Conservation (phyloP, 1,284 basidiomycete genomes). For the Ceraceosorus guamensis region DNA sequence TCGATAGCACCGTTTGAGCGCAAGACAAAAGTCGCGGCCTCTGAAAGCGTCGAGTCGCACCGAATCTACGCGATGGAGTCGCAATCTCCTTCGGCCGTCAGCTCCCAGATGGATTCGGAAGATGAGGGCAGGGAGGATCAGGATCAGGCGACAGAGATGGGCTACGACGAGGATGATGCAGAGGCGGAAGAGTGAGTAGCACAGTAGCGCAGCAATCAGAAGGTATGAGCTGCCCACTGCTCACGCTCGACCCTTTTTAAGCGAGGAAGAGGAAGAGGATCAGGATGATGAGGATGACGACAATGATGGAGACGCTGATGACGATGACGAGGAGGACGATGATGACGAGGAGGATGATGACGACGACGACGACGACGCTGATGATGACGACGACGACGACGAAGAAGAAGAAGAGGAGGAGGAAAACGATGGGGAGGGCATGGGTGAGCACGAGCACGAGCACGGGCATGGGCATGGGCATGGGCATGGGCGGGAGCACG, state of each 20-base stretch:
- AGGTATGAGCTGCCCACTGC: too few relatives aligned
- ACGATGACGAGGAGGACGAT: slow-evolving; percentile 18
- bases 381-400: too few relatives aligned
- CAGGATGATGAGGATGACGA: slow-evolving; percentile 18
- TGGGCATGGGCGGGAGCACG: neutral
- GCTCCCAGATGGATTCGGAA: too few relatives aligned
- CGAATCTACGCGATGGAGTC: too few relatives aligned
- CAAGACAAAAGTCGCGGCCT: too few relatives aligned
- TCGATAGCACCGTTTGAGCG: too few relatives aligned
- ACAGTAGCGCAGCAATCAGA: slow-evolving; percentile 13
- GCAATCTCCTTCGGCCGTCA: too few relatives aligned
- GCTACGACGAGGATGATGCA: slow-evolving; percentile 2
- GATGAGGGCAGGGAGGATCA: slow-evolving; percentile 10
- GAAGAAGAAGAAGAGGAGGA: slow-evolving; percentile 14
- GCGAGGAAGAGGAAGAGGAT: slow-evolving; percentile 1
- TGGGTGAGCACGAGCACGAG: too few relatives aligned
- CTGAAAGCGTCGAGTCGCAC: too few relatives aligned
- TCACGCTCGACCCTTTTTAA: too few relatives aligned
- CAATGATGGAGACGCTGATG: slow-evolving; percentile 16
- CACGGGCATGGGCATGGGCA: too few relatives aligned
- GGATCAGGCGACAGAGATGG: neutral
- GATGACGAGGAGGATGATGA: slow-evolving; percentile 13
- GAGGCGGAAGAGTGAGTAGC: slow-evolving; percentile 8
- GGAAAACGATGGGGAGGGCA: slow-evolving; percentile 7
- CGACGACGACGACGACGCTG: too few relatives aligned